phyloP scores from a whole-genome alignment of 768 basidiomycete genomes.

The Chalciporus sphaerocephalus region DNA sequence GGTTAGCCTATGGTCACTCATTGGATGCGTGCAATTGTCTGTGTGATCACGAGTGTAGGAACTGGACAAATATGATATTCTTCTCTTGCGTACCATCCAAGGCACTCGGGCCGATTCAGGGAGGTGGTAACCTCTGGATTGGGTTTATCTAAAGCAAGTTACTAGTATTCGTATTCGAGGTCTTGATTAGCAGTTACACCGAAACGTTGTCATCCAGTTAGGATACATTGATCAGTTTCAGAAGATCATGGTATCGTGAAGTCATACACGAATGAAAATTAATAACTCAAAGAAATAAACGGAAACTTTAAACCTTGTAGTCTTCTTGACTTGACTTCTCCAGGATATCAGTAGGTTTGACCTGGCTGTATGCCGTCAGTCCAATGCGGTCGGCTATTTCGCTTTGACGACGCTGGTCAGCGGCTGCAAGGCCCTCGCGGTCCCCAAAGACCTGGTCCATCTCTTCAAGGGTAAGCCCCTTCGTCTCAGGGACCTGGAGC shows the following conservation, averaged over 20 bases:
- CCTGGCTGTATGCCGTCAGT: slow-evolving; percentile 36
- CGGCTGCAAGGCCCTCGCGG: slow-evolving; percentile 45
- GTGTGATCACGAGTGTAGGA: no score
- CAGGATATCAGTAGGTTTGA: slow-evolving; percentile 11
- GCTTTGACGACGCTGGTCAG: slow-evolving; percentile 48
- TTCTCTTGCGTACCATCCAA: no score
- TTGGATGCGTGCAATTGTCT: no score
- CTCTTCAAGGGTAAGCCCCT: slow-evolving; percentile 69
- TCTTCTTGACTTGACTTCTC: slow-evolving; percentile 18
- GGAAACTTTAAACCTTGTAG: slow-evolving; percentile 3
- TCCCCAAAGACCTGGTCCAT: slow-evolving; percentile 77
- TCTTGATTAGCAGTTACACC: no score
- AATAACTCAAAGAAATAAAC: neutral
- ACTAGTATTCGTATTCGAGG: neutral
- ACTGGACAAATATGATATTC: no score
- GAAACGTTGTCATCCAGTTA: neutral
- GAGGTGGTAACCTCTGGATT: no score
- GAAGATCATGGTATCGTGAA: neutral
- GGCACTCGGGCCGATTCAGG: no score
- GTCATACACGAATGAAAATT: neutral
- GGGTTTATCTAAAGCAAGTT: neutral
- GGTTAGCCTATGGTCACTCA: no score
- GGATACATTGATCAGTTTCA: neutral
- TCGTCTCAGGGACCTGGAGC: slow-evolving; percentile 62
- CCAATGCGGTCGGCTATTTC: slow-evolving; percentile 63